phyloP scores from a whole-genome alignment of 2,329 filamentous ascomycete species.

The Dactylellina leptospora region DNA sequence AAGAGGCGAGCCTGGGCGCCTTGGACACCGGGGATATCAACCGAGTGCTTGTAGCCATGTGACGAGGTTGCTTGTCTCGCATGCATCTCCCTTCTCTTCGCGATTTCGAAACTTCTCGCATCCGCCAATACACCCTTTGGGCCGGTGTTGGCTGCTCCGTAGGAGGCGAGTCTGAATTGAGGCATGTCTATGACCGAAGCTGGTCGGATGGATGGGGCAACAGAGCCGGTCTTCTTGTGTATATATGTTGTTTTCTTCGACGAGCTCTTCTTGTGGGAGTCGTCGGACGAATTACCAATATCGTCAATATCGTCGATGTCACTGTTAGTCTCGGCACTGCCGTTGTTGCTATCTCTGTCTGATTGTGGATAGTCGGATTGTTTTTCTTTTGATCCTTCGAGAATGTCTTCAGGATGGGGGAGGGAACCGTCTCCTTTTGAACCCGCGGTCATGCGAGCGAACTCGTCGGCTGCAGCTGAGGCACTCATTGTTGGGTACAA shows the following conservation, averaged over 20 bases:
- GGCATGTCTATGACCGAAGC: conserved; percentile 52
- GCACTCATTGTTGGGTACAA: conserved; percentile 53
- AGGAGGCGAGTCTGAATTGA: conserved; percentile 50
- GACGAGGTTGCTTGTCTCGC: conserved; percentile 21
- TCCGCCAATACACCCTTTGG: conserved; percentile 88
- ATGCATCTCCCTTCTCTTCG: conserved; percentile 60
- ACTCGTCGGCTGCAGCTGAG: conserved; percentile 52
- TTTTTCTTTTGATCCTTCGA: conserved; percentile 48
- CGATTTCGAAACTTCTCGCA: conserved; percentile 77
- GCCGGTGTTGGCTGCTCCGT: conserved; percentile 61
- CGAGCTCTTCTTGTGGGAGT: conserved; percentile 27
- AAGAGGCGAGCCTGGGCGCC: conserved; percentile 36
- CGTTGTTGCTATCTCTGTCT: conserved; percentile 51
- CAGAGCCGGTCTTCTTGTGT: conserved; percentile 49
- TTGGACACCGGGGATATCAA: conserved; percentile 25
- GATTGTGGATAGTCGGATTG: conserved; percentile 40
- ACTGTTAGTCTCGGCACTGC: conserved; percentile 53
- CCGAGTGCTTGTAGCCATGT: conserved; percentile 21
- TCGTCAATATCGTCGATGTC: conserved; percentile 53
- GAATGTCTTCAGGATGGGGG: conserved; percentile 57
- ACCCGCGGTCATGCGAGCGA: conserved; percentile 52
- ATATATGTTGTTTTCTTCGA: conserved; percentile 49
- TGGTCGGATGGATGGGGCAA: conserved; percentile 50
- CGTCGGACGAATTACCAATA: conserved; percentile 48
- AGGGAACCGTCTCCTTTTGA: conserved; percentile 54